These are phyloP conservation scores for Pseudoneurospora amorphoporcata DNA, from an alignment of 495 filamentous ascomycete genomes.

Conservation along the genomic window DNA sequence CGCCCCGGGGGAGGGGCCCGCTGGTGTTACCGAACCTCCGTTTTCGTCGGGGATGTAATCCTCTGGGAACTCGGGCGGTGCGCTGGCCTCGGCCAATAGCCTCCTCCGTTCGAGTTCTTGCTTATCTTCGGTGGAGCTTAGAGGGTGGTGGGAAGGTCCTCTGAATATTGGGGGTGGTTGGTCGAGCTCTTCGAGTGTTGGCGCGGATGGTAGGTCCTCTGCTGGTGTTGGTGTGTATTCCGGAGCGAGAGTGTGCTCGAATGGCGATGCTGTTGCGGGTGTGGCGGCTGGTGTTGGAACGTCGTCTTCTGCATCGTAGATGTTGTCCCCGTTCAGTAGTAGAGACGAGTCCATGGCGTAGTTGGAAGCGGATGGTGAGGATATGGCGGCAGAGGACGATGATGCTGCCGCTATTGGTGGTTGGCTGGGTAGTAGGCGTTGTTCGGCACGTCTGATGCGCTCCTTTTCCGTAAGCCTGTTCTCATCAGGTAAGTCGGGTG, in stretches of 20 bases:
- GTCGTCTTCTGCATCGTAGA: constrained; percentile 26
- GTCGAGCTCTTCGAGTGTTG: constrained; percentile 32
- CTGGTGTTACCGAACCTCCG: constrained; percentile 9
- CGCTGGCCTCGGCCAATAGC: constrained; percentile 60
- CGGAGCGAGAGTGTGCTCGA: not conserved
- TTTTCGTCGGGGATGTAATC: constrained; percentile 30
- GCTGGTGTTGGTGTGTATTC: constrained; percentile 1
- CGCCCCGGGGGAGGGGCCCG: constrained; percentile 2
- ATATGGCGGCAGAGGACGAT: not conserved
- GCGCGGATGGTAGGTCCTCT: constrained; percentile 31
- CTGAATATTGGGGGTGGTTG: not conserved
- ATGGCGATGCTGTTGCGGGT: not conserved
- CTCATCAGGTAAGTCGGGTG: constrained; percentile 42
- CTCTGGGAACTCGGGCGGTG: constrained; percentile 46
- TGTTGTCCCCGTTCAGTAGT: constrained; percentile 23
- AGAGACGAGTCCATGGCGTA: constrained; percentile 35
- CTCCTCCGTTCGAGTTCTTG: constrained; percentile 71
- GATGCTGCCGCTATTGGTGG: constrained; percentile 41
- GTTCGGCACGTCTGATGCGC: constrained; percentile 54
- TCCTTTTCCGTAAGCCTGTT: constrained; percentile 58
- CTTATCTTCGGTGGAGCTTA: constrained; percentile 57
- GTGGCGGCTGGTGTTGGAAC: not conserved
- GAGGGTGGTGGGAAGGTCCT: not conserved
- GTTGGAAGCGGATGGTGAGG: constrained; percentile 10
- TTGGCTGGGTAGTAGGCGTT: constrained; percentile 58